phyloP scores from a whole-genome alignment of 805 yeast species.

The Komagataella pastoris region DNA sequence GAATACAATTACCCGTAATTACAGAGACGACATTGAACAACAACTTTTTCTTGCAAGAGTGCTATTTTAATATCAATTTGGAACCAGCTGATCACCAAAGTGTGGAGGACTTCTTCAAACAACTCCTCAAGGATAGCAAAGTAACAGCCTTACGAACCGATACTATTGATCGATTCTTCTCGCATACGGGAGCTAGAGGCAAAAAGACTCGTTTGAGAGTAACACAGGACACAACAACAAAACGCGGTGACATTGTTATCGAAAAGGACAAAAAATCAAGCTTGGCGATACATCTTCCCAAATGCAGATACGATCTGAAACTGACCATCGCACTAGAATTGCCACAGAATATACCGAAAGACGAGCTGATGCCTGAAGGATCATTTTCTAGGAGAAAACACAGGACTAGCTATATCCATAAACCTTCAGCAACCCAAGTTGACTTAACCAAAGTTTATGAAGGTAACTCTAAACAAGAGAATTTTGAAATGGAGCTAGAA shows the following conservation, averaged over 20 bases:
- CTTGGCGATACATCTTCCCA: conserved; percentile 60
- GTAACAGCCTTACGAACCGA: conserved; percentile 51
- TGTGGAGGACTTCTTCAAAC: conserved; percentile 37
- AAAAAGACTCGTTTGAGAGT: conserved; percentile 53
- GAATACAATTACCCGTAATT: conserved; percentile 52
- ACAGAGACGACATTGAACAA: conserved; percentile 47
- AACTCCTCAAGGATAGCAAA: conserved; percentile 36
- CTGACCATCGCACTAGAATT: conserved; percentile 66
- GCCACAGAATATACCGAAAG: conserved; percentile 48
- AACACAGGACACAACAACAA: conserved; percentile 55
- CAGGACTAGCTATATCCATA: conserved; percentile 58
- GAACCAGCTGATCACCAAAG: conserved; percentile 50
- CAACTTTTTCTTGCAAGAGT: conserved; percentile 38
- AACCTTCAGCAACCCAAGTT: conserved; percentile 59
- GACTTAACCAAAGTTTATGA: conserved; percentile 54
- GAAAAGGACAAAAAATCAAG: conserved; percentile 67
- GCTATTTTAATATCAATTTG: conserved; percentile 51
- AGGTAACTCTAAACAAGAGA: conserved; percentile 9
- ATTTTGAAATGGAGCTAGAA: conserved; percentile 21
- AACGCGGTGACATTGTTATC: conserved; percentile 53
- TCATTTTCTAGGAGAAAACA: conserved; percentile 28
- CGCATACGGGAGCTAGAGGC: conserved; percentile 49
- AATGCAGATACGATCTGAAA: conserved; percentile 64
- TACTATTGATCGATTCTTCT: conserved; percentile 48
- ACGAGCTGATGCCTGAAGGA: conserved; percentile 34